Conservation (phyloP, 441 rosid species). For the Eutrema salsugineum region DNA sequence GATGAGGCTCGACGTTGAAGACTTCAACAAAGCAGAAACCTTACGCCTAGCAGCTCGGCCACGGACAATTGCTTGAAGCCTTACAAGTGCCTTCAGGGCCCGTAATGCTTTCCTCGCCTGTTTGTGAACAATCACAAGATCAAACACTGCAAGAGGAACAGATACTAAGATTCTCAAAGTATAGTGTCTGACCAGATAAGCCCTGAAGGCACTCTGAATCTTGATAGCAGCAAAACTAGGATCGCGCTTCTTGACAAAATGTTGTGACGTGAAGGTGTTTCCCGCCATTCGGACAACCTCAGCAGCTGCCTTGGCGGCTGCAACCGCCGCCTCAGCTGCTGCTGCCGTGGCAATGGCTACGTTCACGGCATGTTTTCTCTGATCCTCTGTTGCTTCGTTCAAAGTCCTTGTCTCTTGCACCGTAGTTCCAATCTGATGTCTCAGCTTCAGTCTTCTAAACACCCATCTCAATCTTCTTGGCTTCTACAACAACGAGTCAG, state of each 20-base stretch:
- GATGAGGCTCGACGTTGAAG: conserved; percentile 29
- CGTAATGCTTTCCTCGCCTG: conserved; percentile 93
- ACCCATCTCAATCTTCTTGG: conserved; percentile 56
- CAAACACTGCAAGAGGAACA: conserved; percentile 8
- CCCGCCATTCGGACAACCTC: conserved; percentile 70
- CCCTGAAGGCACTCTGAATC: conserved; percentile 79
- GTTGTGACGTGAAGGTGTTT: conserved; percentile 36
- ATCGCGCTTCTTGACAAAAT: conserved; percentile 26
- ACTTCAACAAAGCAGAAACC: conserved; percentile 21
- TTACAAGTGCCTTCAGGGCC: conserved; percentile 80
- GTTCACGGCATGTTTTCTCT: conserved; percentile 72
- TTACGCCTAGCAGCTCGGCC: conserved; percentile 68
- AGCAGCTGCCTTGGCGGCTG: conserved; percentile 85
- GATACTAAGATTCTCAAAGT: not conserved
- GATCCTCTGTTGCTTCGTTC: conserved; percentile 60
- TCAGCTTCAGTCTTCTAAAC: conserved; percentile 44
- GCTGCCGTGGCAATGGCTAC: conserved; percentile 88
- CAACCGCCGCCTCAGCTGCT: conserved; percentile 89
- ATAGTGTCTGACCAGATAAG: conserved; percentile 60
- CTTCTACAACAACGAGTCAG: conserved; percentile 33
- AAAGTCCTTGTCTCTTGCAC: conserved; percentile 33
- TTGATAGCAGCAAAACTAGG: conserved; percentile 55
- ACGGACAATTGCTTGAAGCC: conserved; percentile 87
- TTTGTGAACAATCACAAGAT: not conserved
- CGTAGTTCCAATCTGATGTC: conserved; percentile 43